A percentile compares a stretch with the other conserved stretches of the same genome.
These are phyloP conservation scores for Poronia punctata DNA, from an alignment of 495 filamentous ascomycete species.

Conservation along the genomic window DNA sequence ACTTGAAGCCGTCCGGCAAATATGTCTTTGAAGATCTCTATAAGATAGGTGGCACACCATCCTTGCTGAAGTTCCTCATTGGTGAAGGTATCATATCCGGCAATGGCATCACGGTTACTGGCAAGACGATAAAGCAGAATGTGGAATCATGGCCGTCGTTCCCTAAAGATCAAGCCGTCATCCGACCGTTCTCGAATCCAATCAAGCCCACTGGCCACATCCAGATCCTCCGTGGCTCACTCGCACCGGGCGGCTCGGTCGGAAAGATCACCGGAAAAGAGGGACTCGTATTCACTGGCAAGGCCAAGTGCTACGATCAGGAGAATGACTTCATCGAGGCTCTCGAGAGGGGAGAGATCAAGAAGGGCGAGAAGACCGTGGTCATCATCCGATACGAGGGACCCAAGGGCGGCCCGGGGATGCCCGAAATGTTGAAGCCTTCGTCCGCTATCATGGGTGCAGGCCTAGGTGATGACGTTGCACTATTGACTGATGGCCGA, in stretches of 20 bases:
- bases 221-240: slow-evolving; percentile 86
- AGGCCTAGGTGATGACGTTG: slow-evolving; percentile 74
- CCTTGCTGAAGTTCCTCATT: slow-evolving; percentile 85
- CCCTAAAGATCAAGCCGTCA: slow-evolving; percentile 79
- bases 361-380: slow-evolving; percentile 95
- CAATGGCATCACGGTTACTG: slow-evolving; percentile 84
- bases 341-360: slow-evolving; percentile 74
- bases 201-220: slow-evolving; percentile 95
- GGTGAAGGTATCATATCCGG: slow-evolving; percentile 86
- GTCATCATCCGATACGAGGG: slow-evolving; percentile 96
- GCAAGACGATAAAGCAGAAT: slow-evolving; percentile 89
- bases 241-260: slow-evolving; percentile 86
- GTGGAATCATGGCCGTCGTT: slow-evolving; percentile 70
- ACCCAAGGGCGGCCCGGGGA: slow-evolving; percentile 71
- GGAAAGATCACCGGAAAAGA: slow-evolving; percentile 99
- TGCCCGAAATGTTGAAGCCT: slow-evolving; percentile 87
- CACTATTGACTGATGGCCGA: slow-evolving; percentile 70
- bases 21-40: slow-evolving; percentile 92
- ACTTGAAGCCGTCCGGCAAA: slow-evolving; percentile 95
- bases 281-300: slow-evolving; percentile 79
- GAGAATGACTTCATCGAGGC: slow-evolving; percentile 75
- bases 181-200: slow-evolving; percentile 83
- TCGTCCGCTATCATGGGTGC: slow-evolving; percentile 79
- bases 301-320: slow-evolving; percentile 78
- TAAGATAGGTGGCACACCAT: slow-evolving; percentile 85